Percentiles rank a stretch among this genome's conserved stretches.
These are phyloP conservation scores for Leishmania braziliensis DNA, from an alignment of 208 protist species.

Conservation along the genomic window DNA sequence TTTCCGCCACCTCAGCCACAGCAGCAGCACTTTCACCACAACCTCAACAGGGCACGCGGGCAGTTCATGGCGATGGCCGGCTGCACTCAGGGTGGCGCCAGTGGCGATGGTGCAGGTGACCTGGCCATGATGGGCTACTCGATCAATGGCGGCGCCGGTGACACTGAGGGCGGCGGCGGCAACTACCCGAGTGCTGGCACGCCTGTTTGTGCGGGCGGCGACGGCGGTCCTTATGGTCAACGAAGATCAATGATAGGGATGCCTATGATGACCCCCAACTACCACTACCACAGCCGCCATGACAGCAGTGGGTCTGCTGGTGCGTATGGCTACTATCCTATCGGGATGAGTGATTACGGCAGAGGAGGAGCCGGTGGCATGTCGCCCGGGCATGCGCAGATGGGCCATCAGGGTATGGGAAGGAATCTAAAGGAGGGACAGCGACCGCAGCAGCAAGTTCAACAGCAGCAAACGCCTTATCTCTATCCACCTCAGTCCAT, in stretches of 20 bases:
- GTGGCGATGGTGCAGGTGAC: constrained; percentile 1
- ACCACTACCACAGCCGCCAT: constrained; percentile 1
- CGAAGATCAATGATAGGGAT: constrained; percentile 1
- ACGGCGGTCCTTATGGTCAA: background rate
- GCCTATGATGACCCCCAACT: background rate
- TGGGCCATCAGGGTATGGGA: background rate
- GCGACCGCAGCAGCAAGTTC: constrained; percentile 4
- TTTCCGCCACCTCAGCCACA: constrained; percentile 2
- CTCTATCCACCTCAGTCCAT: background rate
- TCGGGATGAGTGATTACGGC: background rate
- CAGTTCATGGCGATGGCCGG: background rate
- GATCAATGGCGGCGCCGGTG: background rate
- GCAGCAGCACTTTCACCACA: constrained; percentile 11
- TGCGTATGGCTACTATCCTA: background rate
- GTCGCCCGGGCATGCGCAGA: background rate
- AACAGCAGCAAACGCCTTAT: constrained; percentile 8
- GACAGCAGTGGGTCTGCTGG: background rate
- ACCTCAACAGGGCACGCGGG: constrained; percentile 1
- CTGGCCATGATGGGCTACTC: constrained; percentile 4
- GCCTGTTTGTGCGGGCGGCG: background rate
- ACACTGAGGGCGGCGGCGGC: background rate
- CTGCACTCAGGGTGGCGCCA: background rate
- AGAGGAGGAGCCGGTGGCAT: background rate
- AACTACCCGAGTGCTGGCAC: background rate
- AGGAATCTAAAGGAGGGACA: background rate